Conservation (phyloP, 352 stramenopile genomes). For the Globisporangium lucens region DNA sequence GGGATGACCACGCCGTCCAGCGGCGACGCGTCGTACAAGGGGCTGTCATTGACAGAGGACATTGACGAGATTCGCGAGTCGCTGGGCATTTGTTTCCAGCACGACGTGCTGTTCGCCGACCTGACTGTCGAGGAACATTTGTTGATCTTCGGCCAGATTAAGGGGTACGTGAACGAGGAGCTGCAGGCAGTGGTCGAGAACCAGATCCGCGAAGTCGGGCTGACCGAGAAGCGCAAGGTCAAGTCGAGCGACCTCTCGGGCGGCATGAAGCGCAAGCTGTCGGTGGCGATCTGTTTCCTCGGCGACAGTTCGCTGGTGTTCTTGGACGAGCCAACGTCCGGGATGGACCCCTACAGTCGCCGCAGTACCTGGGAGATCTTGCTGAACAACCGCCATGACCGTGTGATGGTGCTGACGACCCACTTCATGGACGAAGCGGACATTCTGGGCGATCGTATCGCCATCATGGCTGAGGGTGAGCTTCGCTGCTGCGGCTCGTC, state of each 20-base stretch:
- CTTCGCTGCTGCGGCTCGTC: constrained; percentile 70
- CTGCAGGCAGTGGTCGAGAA: background rate
- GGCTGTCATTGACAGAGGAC: background rate
- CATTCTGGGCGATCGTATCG: constrained; percentile 77
- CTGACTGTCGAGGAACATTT: background rate
- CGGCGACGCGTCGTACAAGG: background rate
- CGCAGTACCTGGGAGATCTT: constrained; percentile 79
- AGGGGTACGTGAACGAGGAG: background rate
- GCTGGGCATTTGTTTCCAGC: background rate
- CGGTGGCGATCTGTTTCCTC: background rate
- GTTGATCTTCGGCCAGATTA: background rate
- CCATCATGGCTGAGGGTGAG: constrained; percentile 85
- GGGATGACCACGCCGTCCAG: background rate
- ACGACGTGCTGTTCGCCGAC: background rate
- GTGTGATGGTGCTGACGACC: constrained; percentile 88
- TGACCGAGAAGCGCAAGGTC: background rate
- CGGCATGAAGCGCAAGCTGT: background rate
- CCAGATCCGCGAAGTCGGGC: background rate
- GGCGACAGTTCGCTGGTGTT: background rate
- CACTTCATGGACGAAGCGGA: constrained; percentile 95
- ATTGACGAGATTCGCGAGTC: background rate
- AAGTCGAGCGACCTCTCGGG: background rate
- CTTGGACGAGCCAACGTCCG: background rate
- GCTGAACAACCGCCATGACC: constrained; percentile 49
- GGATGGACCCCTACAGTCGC: background rate